Base-by-base conservation (phyloP, 768 basidiomycete species). In the Hygrophoropsis aurantiaca region DNA sequence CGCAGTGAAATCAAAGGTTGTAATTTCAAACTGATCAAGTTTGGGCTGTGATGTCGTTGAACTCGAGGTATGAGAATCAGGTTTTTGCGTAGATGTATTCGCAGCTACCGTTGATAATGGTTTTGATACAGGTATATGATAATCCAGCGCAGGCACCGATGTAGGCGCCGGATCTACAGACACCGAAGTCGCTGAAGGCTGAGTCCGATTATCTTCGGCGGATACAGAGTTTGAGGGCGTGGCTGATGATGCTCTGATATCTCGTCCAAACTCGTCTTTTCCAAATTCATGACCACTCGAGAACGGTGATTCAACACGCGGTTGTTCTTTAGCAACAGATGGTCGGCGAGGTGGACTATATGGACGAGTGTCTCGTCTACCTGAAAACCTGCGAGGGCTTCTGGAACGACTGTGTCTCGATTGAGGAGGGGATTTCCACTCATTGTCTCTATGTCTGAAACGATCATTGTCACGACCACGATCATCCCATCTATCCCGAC, bases 201-300 rank as follows among this genome's bases (percentile, higher is more conserved):
- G 61, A 50, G 56, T 37, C 46, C 51, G 57, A 35, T 61, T 52
- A 54, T 54, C 55, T 49, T 60, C 59, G 46, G 46, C 49, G 38
- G 60, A 61, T 42, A 37, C 42, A 3, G 66, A 56, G 46, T 65
- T 58, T 27, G 67, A 62, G 42, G 57, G 64, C 46, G 65, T 62
- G 40, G 50, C 44, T 32, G 86, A 82, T 34, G 70, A 66, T 27
- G 78, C 69, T 57, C 89, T 77, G 59, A 90, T 75, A 62, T 91
- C 88, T 57, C 90, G 83, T 55, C 90, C 89, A 67, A 92, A 92
- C 66, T 92, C 89, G 77, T 92, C 89, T 67, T 82, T 89, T 47
- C 71, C 82, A n/a, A 62, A 54, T 44, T 60, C 60, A 40, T 59
- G 68, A 42, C 53, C 53, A 60, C 52, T 55, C 33, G 61, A 39